These are phyloP conservation scores for Cyberlindnera amylophila DNA, from an alignment of 805 yeast species.

Conservation along the genomic window DNA sequence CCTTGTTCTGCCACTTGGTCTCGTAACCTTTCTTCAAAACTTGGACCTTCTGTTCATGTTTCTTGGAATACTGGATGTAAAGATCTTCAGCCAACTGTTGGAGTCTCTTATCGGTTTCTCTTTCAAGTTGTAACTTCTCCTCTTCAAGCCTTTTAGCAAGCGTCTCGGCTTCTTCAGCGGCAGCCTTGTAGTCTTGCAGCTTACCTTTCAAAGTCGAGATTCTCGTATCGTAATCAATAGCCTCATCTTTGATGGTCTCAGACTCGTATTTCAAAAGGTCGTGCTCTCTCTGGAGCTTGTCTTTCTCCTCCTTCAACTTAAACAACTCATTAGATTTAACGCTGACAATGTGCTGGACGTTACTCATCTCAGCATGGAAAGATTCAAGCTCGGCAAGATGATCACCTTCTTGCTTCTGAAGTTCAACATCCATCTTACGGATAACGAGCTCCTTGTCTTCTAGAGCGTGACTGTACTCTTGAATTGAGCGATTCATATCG, in stretches of 20 bases:
- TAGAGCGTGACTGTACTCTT: conserved; percentile 14
- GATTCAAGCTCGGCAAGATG: conserved; percentile 35
- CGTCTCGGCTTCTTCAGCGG: conserved; percentile 22
- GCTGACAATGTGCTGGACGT: conserved; percentile 30
- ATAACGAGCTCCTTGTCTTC: conserved; percentile 23
- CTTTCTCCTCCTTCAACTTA: conserved; percentile 28
- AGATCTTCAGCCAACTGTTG: conserved; percentile 65
- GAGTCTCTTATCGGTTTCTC: conserved; percentile 49
- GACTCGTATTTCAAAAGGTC: conserved; percentile 25
- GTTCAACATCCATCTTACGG: conserved; percentile 28
- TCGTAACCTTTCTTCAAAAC: conserved; percentile 58
- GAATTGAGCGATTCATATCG: conserved; percentile 8
- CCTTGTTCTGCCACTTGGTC: conserved; percentile 44
- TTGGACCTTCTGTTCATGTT: conserved; percentile 69
- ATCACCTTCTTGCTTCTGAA: conserved; percentile 34
- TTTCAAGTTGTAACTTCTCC: conserved; percentile 38
- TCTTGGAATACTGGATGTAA: conserved; percentile 69
- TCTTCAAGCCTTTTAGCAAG: conserved; percentile 30
- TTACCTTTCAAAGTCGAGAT: conserved; percentile 20
- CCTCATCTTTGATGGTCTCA: conserved; percentile 25
- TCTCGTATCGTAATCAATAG: conserved; percentile 23
- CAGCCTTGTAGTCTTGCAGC: conserved; percentile 19
- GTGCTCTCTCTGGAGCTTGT: conserved; percentile 20
- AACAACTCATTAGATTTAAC: conserved; percentile 27
- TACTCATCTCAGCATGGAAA: conserved; percentile 33